Evolutionary conservation across 257 asterid genomes (phyloP).

Genomic region (Echites panduratus): DNA sequence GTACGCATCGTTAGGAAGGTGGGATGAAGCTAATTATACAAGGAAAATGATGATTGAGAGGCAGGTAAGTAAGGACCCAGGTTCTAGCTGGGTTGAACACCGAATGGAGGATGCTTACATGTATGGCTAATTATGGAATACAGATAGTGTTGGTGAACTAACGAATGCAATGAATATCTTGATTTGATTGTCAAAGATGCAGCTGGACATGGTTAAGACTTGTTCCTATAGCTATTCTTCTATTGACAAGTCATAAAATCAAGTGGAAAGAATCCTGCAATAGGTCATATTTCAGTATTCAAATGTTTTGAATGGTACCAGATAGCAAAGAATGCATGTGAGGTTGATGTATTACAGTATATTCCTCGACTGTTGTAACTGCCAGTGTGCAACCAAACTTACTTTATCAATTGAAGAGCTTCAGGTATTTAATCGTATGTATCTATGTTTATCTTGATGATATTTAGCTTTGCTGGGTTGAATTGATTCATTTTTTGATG

Average conservation of each 20-base stretch:
- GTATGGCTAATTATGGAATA: background rate
- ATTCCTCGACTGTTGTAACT: background rate
- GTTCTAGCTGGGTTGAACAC: slow-evolving; percentile 55
- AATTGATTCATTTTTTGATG: background rate
- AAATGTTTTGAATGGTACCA: background rate
- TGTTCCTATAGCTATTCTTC: background rate
- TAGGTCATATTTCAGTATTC: background rate
- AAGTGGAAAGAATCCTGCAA: background rate
- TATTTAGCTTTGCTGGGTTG: background rate
- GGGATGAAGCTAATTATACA: slow-evolving; percentile 58
- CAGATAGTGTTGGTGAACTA: background rate
- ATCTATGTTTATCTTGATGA: background rate
- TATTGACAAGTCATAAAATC: background rate
- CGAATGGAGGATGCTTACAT: background rate
- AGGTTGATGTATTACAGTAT: background rate
- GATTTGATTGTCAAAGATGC: background rate
- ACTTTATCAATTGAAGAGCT: background rate
- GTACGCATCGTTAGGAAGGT: slow-evolving; percentile 62
- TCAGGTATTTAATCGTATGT: background rate
- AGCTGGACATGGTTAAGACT: background rate
- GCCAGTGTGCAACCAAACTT: background rate
- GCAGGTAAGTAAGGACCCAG: slow-evolving; percentile 50
- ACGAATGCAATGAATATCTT: background rate
- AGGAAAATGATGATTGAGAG: slow-evolving; percentile 38
- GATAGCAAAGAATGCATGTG: background rate